Evolutionary conservation across 129 eudicot species (phyloP), one percentile per base, ranked within the genome.

Genomic region (Centella asiatica): DNA sequence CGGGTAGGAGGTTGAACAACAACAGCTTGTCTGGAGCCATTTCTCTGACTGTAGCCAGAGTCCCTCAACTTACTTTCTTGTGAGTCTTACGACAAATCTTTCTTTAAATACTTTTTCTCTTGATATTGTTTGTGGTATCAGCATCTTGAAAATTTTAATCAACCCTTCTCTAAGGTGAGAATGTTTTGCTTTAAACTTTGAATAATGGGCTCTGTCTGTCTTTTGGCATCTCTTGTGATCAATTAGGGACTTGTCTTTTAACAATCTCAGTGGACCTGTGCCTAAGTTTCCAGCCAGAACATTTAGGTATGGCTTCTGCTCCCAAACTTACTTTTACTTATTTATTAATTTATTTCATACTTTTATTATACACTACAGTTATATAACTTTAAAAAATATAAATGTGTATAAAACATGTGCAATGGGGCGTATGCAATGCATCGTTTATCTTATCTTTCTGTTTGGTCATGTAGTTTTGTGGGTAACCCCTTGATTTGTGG

Each of bases 181-280:
- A 64, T 48, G 10, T 69, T 25, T 59, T 42, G 37, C 36, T 56
- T 72, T 46, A 62, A 54, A 56, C 61, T 65, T 68, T 65, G 49
- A 71, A 59, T 60, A 45, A 28, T 70, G 59, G 32, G 46, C 28
- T 69, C 26, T 9, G 9, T 2, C 52, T 62, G 29, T 44, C 54
- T 55, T 5, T 36, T 33, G 63, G 36, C n/a, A 39, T 28, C 26
- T 52, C 15, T 15, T 71, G 59, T 60, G 54, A 11, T 57, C 37
- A 57, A 77, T 74, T 76, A 92, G 98, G 81, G 98, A 92, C 72
- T 87, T 92, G 95, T 92, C 98, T 65, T 87, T 72, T 80, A 92
- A 92, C 74, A 92, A 92, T 80, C 95, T 92, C 72, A 87, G 96
- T 87, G 98, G 96, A 46, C 98, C 96, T 71, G 74, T 84, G 65